Conservation (phyloP, 2,329 filamentous ascomycete genomes). For the Aspergillus nomiae region DNA sequence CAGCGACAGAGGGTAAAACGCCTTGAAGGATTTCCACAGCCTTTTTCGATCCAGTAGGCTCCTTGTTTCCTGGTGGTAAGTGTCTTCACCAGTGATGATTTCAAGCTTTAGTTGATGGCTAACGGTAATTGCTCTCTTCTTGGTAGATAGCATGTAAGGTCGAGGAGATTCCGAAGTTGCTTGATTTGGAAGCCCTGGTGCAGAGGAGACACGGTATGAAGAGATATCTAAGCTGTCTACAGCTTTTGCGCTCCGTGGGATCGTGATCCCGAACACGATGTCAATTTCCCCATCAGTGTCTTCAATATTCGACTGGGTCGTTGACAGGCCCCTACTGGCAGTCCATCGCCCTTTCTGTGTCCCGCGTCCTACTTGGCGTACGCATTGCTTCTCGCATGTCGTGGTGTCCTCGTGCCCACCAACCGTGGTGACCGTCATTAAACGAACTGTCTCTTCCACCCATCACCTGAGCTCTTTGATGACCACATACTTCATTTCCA, state of each 20-base stretch:
- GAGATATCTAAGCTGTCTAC: neutral
- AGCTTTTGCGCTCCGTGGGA: neutral
- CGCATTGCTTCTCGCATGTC: neutral
- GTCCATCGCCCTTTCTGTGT: neutral
- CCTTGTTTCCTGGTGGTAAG: constrained; percentile 5
- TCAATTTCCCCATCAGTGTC: neutral
- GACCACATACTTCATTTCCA: constrained; percentile 5
- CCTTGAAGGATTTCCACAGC: constrained; percentile 8
- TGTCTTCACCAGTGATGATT: constrained; percentile 12
- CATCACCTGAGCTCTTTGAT: constrained; percentile 13
- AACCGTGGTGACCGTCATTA: neutral
- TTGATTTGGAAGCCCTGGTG: neutral
- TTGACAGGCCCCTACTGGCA: neutral
- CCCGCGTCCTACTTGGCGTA: neutral
- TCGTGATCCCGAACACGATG: constrained; percentile 1
- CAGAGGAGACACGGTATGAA: neutral
- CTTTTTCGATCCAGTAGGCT: constrained; percentile 10
- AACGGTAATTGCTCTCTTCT: neutral
- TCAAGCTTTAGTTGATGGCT: constrained; percentile 11
- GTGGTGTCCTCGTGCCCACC: neutral
- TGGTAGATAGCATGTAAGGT: neutral
- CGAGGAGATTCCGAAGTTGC: neutral
- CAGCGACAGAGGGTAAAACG: constrained; percentile 7
- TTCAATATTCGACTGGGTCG: neutral
- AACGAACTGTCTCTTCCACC: constrained; percentile 7